These are phyloP conservation scores for Scheffersomyces quercinus DNA, from an alignment of 1,139 yeast species.

Conservation along the genomic window DNA sequence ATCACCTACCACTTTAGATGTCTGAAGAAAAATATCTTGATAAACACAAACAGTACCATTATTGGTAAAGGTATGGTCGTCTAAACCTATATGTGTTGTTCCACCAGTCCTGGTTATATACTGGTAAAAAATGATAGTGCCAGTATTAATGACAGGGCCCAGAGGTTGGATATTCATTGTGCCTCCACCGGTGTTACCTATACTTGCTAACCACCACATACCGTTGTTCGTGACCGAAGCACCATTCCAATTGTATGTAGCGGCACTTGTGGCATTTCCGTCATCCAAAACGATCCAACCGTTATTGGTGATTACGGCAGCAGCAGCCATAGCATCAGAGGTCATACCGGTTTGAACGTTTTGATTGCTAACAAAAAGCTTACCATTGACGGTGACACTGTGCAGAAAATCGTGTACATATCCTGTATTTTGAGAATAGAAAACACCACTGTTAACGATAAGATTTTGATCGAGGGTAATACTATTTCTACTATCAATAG, in stretches of 20 bases:
- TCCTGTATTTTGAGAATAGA: constrained; percentile 2
- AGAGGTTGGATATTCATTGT: constrained; percentile 10
- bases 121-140: constrained; percentile 10
- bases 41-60: constrained; percentile 18
- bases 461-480: neutral
- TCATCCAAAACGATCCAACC: constrained; percentile 18
- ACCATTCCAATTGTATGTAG: constrained; percentile 18
- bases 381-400: constrained; percentile 17
- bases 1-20: constrained; percentile 12
- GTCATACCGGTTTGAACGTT: constrained; percentile 16
- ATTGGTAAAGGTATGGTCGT: constrained; percentile 7
- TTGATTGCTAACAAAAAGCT: constrained; percentile 15
- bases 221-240: constrained; percentile 10
- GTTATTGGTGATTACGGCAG: constrained; percentile 8
- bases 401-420: constrained; percentile 10
- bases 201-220: constrained; percentile 12
- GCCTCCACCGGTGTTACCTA: constrained; percentile 14
- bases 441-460: constrained; percentile 1
- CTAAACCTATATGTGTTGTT: constrained; percentile 5
- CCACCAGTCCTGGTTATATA: constrained; percentile 4
- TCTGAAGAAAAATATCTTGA: constrained; percentile 13
- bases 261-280: constrained; percentile 17
- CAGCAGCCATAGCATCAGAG: constrained; percentile 9
- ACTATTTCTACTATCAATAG: constrained; percentile 1
- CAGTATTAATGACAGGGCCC: constrained; percentile 9